A percentile compares a stretch with the other conserved stretches of the same genome.
Conservation (phyloP, 2,329 filamentous ascomycete species). For the Aureobasidium sp. region DNA sequence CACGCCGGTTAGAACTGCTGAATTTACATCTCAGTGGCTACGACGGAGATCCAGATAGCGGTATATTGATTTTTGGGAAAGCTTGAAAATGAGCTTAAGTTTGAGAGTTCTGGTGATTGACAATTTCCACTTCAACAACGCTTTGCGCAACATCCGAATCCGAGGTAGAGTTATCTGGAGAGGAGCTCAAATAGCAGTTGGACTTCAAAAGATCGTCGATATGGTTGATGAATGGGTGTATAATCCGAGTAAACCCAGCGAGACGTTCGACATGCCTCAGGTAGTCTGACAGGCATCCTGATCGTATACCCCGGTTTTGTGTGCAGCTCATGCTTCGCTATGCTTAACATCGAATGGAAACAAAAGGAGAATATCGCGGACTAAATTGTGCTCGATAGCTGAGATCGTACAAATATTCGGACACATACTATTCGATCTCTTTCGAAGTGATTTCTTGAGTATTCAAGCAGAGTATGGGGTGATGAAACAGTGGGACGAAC, state of each 20-base stretch:
- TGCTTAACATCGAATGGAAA: not conserved
- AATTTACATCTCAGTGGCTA: not conserved
- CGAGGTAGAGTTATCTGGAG: not conserved
- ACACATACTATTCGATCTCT: too few species aligned
- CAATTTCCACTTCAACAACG: not conserved
- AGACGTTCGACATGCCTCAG: not conserved
- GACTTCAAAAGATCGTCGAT: not conserved
- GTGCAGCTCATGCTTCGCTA: not conserved
- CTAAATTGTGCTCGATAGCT: not conserved
- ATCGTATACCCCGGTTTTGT: not conserved
- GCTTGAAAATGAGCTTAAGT: too few species aligned
- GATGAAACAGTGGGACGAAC: not conserved
- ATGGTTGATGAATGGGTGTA: not conserved
- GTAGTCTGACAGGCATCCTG: not conserved
- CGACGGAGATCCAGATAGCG: not conserved
- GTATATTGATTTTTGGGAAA: not conserved
- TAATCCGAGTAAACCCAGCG: not conserved
- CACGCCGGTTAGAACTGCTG: not conserved
- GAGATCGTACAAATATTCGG: not conserved
- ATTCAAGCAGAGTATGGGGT: not conserved
- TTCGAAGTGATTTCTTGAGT: too few species aligned
- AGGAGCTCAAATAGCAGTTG: not conserved
- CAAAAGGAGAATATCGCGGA: too few species aligned
- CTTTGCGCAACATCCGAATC: not conserved
- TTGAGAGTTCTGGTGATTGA: not conserved